Evolutionary conservation across 148 eudicot genomes (phyloP).

Genomic region (Rhododendron henanense): DNA sequence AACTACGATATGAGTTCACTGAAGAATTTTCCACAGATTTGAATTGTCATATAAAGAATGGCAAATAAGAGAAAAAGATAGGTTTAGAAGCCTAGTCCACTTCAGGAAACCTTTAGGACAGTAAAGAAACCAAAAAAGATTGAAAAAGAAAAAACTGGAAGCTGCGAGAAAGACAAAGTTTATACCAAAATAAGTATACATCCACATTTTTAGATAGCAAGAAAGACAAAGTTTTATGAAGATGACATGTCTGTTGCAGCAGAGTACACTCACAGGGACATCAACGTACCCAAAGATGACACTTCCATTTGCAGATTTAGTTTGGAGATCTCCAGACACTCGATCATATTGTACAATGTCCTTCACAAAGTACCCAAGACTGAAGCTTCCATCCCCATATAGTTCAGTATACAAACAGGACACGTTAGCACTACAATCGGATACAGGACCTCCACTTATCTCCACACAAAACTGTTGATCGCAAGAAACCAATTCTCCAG

Average conservation of each 20-base stretch:
- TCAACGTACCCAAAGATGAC: constrained; percentile 75
- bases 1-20: background rate
- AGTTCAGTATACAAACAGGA: constrained; percentile 68
- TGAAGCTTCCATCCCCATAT: constrained; percentile 87
- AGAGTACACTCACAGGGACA: background rate
- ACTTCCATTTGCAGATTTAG: constrained; percentile 78
- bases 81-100: background rate
- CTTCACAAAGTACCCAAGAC: constrained; percentile 79
- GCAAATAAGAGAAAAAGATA: background rate
- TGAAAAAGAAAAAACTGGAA: background rate
- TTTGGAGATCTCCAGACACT: constrained; percentile 92
- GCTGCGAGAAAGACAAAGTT: background rate
- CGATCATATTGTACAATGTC: constrained; percentile 84
- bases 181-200: background rate
- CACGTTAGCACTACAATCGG: constrained; percentile 53
- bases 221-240: background rate
- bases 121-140: background rate
- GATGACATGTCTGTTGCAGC: background rate
- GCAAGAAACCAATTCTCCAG: constrained; percentile 55
- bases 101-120: background rate
- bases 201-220: background rate
- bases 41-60: background rate
- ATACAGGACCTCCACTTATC: constrained; percentile 50
- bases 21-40: background rate
- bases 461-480: constrained; percentile 57